phyloP scores from a whole-genome alignment of 768 basidiomycete species.

The Lentinula sp. region DNA sequence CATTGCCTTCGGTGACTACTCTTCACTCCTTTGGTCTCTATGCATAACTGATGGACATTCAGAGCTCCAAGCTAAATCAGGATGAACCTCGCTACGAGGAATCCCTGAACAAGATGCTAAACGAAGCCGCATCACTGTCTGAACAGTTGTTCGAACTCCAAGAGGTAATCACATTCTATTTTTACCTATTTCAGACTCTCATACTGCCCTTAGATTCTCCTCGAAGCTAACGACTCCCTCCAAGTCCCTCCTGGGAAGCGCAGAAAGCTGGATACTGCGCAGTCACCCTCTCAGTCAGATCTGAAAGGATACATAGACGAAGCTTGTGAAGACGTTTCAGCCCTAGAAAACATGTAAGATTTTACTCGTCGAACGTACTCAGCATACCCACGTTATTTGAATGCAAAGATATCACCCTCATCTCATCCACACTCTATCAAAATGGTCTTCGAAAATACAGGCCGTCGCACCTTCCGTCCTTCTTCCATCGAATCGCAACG shows the following conservation, averaged over 20 bases:
- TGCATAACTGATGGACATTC: slow-evolving; percentile 21
- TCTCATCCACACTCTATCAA: slow-evolving; percentile 71
- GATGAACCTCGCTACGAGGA: slow-evolving; percentile 29
- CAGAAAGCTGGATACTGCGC: slow-evolving; percentile 29
- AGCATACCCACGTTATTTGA: not conserved
- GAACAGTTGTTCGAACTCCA: slow-evolving; percentile 66
- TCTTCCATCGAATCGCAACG: slow-evolving; percentile 60
- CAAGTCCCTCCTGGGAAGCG: slow-evolving; percentile 53
- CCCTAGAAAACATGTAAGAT: slow-evolving; percentile 51
- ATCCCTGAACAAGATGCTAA: slow-evolving; percentile 46
- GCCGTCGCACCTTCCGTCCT: slow-evolving; percentile 81
- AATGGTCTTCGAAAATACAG: slow-evolving; percentile 96
- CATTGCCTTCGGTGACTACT: slow-evolving; percentile 48
- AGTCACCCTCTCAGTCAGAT: slow-evolving; percentile 17
- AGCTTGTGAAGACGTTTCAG: slow-evolving; percentile 32
- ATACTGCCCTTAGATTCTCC: slow-evolving; percentile 29
- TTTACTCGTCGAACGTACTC: not conserved
- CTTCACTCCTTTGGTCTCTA: slow-evolving; percentile 16
- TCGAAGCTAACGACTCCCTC: slow-evolving; percentile 41
- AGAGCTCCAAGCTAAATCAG: slow-evolving; percentile 17
- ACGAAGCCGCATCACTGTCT: slow-evolving; percentile 54
- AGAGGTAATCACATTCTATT: slow-evolving; percentile 38
- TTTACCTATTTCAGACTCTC: not conserved
- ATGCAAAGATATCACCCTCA: slow-evolving; percentile 55
- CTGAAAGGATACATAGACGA: slow-evolving; percentile 33